A percentile compares a stretch with the other conserved stretches of the same genome.
Conservation (phyloP, 371 early-diverging fungal species). For the Mortierella sp. region DNA sequence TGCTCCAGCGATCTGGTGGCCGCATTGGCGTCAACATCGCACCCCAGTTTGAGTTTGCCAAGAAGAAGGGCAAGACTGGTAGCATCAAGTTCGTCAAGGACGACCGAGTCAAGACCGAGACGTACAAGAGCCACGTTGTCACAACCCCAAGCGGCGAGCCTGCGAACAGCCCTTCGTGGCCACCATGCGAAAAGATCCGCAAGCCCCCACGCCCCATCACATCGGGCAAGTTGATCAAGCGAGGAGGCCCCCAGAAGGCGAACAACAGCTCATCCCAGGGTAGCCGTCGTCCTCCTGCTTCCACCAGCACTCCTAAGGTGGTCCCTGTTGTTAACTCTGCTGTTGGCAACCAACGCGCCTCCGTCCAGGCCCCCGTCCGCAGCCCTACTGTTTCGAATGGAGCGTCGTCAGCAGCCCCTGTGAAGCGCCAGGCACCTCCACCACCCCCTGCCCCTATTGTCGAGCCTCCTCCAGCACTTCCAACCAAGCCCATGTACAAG, state of each 20-base stretch:
- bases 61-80: conserved; percentile 82
- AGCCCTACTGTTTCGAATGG: conserved; percentile 36
- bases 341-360: conserved; percentile 27
- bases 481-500: conserved; percentile 74
- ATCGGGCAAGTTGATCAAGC: conserved; percentile 51
- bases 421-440: conserved; percentile 62
- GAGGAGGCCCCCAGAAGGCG: conserved; percentile 43
- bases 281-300: conserved; percentile 41
- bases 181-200: conserved; percentile 70
- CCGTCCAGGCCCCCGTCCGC: conserved; percentile 26
- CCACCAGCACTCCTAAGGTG: conserved; percentile 22
- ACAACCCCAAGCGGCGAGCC: conserved; percentile 78
- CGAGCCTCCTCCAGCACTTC: conserved; percentile 60
- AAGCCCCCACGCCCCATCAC: conserved; percentile 57
- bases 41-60: conserved; percentile 74
- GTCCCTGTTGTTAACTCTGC: conserved; percentile 31
- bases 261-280: conserved; percentile 23
- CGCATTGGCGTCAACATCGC: conserved; percentile 72
- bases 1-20: conserved; percentile 68
- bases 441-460: conserved; percentile 70
- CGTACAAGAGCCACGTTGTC: conserved; percentile 86
- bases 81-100: conserved; percentile 86
- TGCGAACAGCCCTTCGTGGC: conserved; percentile 72
- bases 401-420: conserved; percentile 38
- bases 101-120: conserved; percentile 70